These are phyloP conservation scores for Epichloe elymi DNA, from an alignment of 2,329 filamentous ascomycete species.

Conservation along the genomic window DNA sequence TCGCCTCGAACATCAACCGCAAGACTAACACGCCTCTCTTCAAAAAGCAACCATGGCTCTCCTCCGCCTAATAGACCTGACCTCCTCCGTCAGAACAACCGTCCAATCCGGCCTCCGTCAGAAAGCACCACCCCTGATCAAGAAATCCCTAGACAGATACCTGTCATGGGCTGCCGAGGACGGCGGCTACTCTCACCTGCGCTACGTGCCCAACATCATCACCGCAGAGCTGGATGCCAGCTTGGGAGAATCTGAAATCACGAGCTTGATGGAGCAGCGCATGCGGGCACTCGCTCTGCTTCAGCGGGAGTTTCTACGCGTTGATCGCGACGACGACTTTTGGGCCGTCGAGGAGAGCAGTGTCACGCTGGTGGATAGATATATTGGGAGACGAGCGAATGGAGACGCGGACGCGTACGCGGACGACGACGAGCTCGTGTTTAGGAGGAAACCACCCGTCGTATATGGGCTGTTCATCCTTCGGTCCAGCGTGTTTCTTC, in stretches of 20 bases:
- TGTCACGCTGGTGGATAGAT: slow-evolving; percentile 5
- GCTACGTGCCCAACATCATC: slow-evolving; percentile 26
- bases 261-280: slow-evolving; percentile 20
- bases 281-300: slow-evolving; percentile 22
- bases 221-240: slow-evolving; percentile 22
- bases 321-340: slow-evolving; percentile 16
- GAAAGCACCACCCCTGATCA: slow-evolving; percentile 22
- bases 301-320: slow-evolving; percentile 23
- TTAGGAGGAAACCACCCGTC: slow-evolving; percentile 23
- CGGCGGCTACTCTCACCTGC: slow-evolving; percentile 21
- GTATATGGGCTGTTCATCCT: slow-evolving; percentile 31
- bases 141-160: slow-evolving; percentile 21
- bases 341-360: slow-evolving; percentile 14
- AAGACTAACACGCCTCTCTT: background rate
- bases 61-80: slow-evolving; percentile 27
- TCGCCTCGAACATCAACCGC: background rate
- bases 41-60: slow-evolving; percentile 26
- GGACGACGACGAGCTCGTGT: slow-evolving; percentile 7
- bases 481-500: slow-evolving; percentile 24
- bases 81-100: slow-evolving; percentile 19
- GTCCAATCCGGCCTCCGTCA: slow-evolving; percentile 22
- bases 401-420: slow-evolving; percentile 2
- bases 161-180: slow-evolving; percentile 29
- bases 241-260: slow-evolving; percentile 17
- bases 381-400: background rate